Conservation (phyloP, 495 filamentous ascomycete species). For the Penicillium cosmopolitanum region DNA sequence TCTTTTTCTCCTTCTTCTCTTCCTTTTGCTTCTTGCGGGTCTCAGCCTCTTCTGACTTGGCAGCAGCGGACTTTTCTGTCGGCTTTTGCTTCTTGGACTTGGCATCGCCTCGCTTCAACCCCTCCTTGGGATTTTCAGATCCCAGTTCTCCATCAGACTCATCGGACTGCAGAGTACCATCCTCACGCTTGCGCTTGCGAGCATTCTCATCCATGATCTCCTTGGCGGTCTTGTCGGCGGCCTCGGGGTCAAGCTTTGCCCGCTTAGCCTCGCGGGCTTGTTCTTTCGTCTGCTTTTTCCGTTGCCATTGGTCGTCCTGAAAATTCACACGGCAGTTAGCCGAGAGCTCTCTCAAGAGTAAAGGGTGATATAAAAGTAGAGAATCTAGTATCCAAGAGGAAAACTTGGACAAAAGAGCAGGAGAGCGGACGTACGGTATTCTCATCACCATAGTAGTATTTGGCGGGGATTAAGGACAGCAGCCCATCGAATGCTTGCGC, state of each 20-base stretch:
- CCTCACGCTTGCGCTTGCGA: slow-evolving; percentile 68
- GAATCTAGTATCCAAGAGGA: slow-evolving; percentile 14
- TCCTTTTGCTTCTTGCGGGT: slow-evolving; percentile 47
- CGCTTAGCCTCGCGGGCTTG: slow-evolving; percentile 73
- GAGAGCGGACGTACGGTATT: slow-evolving; percentile 67
- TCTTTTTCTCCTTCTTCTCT: slow-evolving; percentile 55
- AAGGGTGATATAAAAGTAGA: slow-evolving; percentile 23
- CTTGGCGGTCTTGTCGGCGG: slow-evolving; percentile 67
- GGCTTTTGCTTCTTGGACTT: slow-evolving; percentile 41
- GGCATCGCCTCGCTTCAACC: slow-evolving; percentile 38
- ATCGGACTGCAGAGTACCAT: slow-evolving; percentile 45
- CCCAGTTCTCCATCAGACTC: slow-evolving; percentile 50
- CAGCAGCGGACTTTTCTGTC: slow-evolving; percentile 24
- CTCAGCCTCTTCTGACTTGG: slow-evolving; percentile 44
- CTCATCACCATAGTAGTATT: slow-evolving; percentile 88
- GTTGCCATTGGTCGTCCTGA: slow-evolving; percentile 82
- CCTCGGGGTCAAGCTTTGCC: slow-evolving; percentile 86
- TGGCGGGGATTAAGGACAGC: slow-evolving; percentile 89
- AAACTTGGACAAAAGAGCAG: slow-evolving; percentile 9
- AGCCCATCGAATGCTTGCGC: slow-evolving; percentile 88
- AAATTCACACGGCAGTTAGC: slow-evolving; percentile 39
- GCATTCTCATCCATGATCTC: slow-evolving; percentile 84
- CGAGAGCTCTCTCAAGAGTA: background rate
- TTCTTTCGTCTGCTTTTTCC: slow-evolving; percentile 86
- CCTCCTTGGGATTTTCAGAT: slow-evolving; percentile 47